Percentiles rank a stretch among this genome's conserved stretches.
phyloP scores from a whole-genome alignment of 768 basidiomycete genomes.

The Infundibulicybe gibba region DNA sequence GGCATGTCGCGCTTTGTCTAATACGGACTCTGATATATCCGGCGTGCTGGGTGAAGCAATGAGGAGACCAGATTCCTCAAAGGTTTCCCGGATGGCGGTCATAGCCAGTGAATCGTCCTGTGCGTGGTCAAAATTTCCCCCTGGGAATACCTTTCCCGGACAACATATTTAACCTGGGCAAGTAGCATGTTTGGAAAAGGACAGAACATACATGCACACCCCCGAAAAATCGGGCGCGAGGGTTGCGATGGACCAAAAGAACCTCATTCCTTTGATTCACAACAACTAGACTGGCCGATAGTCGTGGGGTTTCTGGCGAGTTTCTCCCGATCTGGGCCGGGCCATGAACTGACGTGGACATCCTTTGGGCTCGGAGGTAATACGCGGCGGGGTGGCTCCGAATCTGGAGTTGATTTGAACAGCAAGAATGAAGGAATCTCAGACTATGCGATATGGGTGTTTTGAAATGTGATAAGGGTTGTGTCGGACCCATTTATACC shows the following conservation, averaged over 20 bases:
- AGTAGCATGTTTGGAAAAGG: not conserved
- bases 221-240: conserved; percentile 57
- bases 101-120: conserved; percentile 55
- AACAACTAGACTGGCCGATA: conserved; percentile 65
- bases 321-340: too few species aligned
- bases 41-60: conserved; percentile 39
- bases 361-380: too few species aligned
- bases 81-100: conserved; percentile 74
- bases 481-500: too few species aligned
- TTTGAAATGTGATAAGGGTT: too few species aligned
- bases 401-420: too few species aligned
- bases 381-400: too few species aligned
- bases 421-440: too few species aligned
- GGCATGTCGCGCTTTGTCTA: conserved; percentile 52
- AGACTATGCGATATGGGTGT: too few species aligned
- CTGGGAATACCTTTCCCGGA: conserved; percentile 65
- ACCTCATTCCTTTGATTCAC: conserved; percentile 66
- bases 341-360: too few species aligned
- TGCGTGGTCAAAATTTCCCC: conserved; percentile 60
- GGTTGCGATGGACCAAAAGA: conserved; percentile 68
- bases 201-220: conserved; percentile 56
- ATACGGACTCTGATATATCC: conserved; percentile 27
- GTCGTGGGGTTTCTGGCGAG: conserved; percentile 35
- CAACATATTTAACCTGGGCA: conserved; percentile 1
- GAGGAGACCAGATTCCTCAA: conserved; percentile 71